Percentiles rank a stretch among this genome's conserved stretches.
phyloP scores from a whole-genome alignment of 2,329 filamentous ascomycete genomes.

The Corinectria fuckeliana region DNA sequence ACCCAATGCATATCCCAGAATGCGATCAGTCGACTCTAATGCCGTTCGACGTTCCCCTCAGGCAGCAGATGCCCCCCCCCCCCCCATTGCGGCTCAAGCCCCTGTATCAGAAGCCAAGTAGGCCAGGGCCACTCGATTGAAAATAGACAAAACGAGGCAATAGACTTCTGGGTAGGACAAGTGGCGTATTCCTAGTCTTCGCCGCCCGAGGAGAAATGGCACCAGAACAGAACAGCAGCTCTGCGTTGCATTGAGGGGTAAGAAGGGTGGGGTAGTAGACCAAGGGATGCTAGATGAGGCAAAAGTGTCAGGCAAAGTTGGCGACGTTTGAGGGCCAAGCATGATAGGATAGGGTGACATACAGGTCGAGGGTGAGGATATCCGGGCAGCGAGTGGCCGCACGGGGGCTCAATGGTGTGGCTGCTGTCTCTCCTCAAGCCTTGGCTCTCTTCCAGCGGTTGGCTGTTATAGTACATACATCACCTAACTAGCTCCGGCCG shows the following conservation, averaged over 20 bases:
- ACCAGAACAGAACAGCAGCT: neutral
- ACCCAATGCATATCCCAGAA: neutral
- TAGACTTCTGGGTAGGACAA: neutral
- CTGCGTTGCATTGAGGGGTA: constrained; percentile 8
- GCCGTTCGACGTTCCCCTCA: neutral
- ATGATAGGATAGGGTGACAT: constrained; percentile 26
- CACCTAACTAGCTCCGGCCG: constrained; percentile 28
- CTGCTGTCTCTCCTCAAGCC: neutral
- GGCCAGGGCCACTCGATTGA: neutral
- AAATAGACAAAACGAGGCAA: neutral
- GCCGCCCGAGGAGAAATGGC: constrained; percentile 1
- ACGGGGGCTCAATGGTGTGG: neutral
- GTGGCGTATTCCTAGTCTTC: neutral
- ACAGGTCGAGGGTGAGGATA: constrained; percentile 24
- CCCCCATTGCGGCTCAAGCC: neutral
- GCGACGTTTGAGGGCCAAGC: no score
- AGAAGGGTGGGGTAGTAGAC: neutral
- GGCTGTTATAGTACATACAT: constrained; percentile 23
- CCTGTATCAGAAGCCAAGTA: neutral
- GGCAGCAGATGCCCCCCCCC: constrained; percentile 18
- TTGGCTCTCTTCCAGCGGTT: constrained; percentile 17
- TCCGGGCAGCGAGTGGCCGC: neutral
- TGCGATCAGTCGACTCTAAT: neutral
- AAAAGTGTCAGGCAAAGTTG: neutral
- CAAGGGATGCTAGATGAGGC: constrained; percentile 10